phyloP scores from a whole-genome alignment of 768 basidiomycete species.

The Boletus edulis region DNA sequence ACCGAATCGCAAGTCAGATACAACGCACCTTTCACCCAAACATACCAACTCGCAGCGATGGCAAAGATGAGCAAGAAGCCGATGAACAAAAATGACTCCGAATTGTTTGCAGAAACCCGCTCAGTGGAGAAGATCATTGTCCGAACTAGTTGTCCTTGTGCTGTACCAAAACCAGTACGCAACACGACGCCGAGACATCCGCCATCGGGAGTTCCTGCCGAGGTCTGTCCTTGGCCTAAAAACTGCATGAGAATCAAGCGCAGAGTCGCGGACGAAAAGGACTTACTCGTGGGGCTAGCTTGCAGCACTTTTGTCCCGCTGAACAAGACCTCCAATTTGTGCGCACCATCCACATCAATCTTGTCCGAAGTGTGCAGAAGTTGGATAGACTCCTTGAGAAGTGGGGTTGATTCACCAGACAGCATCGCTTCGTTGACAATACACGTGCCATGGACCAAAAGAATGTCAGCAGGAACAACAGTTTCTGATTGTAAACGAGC shows the following conservation, averaged over 20 bases:
- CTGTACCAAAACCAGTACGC: conserved; percentile 95
- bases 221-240: conserved; percentile 31
- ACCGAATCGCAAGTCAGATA: background rate
- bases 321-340: conserved; percentile 89
- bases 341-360: conserved; percentile 81
- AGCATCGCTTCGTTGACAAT: conserved; percentile 99
- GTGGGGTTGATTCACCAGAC: conserved; percentile 95
- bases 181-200: conserved; percentile 93
- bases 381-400: conserved; percentile 93
- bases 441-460: conserved; percentile 87
- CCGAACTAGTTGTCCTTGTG: conserved; percentile 94
- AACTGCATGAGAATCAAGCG: background rate
- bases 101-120: conserved; percentile 92
- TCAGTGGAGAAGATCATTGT: conserved; percentile 99
- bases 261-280: background rate
- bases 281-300: conserved; percentile 48
- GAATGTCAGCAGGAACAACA: conserved; percentile 87
- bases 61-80: conserved; percentile 98
- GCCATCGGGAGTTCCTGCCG: conserved; percentile 77
- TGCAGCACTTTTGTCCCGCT: conserved; percentile 98
- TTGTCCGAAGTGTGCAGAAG: conserved; percentile 70
- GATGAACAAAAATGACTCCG: conserved; percentile 96
- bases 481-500: conserved; percentile 77
- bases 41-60: conserved; percentile 96
- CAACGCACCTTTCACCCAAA: conserved; percentile 86